A percentile compares a stretch with the other conserved stretches of the same genome.
These are phyloP conservation scores for Petrea volubilis DNA, from an alignment of 257 asterid species.

Conservation along the genomic window DNA sequence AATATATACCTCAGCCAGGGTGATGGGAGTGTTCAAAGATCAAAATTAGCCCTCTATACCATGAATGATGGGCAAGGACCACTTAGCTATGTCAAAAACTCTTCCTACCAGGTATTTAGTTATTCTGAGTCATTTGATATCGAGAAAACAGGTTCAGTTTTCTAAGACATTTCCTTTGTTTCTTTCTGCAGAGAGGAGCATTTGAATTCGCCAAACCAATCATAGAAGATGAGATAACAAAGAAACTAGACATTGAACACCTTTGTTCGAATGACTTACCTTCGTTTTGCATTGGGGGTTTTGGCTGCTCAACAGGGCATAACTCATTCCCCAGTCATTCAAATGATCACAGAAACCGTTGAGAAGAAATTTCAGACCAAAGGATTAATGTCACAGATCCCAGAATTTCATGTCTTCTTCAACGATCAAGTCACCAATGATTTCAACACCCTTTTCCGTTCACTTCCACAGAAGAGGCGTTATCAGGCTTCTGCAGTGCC, in stretches of 20 bases:
- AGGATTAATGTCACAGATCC: neutral
- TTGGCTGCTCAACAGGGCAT: constrained; percentile 59
- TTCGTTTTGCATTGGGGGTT: constrained; percentile 41
- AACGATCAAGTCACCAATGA: constrained; percentile 46
- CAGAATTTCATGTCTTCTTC: constrained; percentile 47
- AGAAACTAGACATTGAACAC: constrained; percentile 20
- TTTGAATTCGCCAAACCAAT: constrained; percentile 31
- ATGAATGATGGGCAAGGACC: constrained; percentile 47
- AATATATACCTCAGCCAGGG: neutral
- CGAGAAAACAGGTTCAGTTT: too few species aligned
- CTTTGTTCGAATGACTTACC: constrained; percentile 12
- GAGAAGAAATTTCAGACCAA: constrained; percentile 12
- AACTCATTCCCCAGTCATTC: constrained; percentile 50
- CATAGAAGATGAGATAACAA: constrained; percentile 32
- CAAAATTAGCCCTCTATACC: constrained; percentile 31
- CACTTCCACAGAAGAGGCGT: constrained; percentile 35
- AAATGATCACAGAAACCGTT: constrained; percentile 38
- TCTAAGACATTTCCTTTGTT: too few species aligned
- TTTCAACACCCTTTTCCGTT: constrained; percentile 48
- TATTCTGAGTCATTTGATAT: too few species aligned
- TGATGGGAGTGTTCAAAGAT: constrained; percentile 10
- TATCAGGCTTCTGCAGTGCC: constrained; percentile 53
- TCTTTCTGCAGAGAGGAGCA: constrained; percentile 38
- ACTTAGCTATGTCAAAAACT: constrained; percentile 45
- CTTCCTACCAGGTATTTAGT: constrained; percentile 46